Percentiles rank a stretch among this genome's conserved stretches.
These are phyloP conservation scores for Rhazya stricta DNA, from an alignment of 257 asterid genomes.

Conservation along the genomic window DNA sequence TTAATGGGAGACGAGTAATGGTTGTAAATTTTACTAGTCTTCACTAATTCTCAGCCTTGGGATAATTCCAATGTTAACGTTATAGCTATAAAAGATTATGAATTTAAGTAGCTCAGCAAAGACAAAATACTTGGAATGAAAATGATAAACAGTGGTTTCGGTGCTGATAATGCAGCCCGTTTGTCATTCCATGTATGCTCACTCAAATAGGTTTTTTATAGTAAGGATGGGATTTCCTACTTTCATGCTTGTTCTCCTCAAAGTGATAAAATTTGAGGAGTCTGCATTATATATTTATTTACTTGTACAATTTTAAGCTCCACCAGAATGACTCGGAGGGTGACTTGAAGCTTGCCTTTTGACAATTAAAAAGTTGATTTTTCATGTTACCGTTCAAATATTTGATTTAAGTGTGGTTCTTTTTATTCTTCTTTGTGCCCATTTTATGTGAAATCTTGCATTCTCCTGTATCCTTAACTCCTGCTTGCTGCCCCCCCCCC, in stretches of 20 bases:
- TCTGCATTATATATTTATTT: no score
- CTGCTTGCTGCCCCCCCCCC: not conserved
- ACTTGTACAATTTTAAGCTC: not conserved
- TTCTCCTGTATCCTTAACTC: no score
- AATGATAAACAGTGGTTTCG: no score
- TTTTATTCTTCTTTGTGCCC: no score
- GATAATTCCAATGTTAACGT: not conserved
- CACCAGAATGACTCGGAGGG: no score
- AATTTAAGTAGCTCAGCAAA: no score
- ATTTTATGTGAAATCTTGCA: no score
- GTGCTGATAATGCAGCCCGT: no score
- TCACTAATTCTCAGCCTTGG: not conserved
- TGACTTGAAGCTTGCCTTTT: not conserved
- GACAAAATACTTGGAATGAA: no score
- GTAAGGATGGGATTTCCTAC: not conserved
- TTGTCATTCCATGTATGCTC: not conserved
- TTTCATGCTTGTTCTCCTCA: not conserved
- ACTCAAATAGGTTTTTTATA: not conserved
- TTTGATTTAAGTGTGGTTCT: not conserved
- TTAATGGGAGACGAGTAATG: not conserved
- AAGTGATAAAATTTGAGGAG: not conserved
- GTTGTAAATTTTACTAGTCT: not conserved
- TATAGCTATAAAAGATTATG: not conserved
- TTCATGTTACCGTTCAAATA: no score
- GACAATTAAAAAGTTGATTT: not conserved